A percentile compares a stretch with the other conserved stretches of the same genome.
These are phyloP conservation scores for Zalerion maritima DNA, from an alignment of 495 filamentous ascomycete species.

Conservation along the genomic window DNA sequence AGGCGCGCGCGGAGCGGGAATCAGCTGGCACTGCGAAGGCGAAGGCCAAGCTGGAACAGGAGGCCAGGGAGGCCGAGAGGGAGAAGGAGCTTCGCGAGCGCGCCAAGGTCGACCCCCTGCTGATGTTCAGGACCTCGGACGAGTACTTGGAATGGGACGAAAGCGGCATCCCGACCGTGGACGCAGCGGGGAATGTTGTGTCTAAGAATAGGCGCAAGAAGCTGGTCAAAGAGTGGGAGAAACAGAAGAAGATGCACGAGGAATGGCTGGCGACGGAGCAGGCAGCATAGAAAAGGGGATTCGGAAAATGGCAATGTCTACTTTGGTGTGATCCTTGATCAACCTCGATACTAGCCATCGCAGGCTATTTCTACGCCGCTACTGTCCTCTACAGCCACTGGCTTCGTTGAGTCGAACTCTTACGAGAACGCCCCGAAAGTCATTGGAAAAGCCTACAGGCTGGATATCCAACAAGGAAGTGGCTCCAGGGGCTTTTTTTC, in stretches of 20 bases:
- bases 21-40: slow-evolving; percentile 22
- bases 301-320: slow-evolving; percentile 1
- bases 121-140: slow-evolving; percentile 44
- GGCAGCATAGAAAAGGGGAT: slow-evolving; percentile 3
- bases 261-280: slow-evolving; percentile 12
- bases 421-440: too few relatives aligned
- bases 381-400: too few relatives aligned
- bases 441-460: too few relatives aligned
- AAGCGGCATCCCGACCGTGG: slow-evolving; percentile 53
- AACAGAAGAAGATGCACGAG: slow-evolving; percentile 60
- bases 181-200: slow-evolving; percentile 47
- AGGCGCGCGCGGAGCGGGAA: slow-evolving; percentile 44
- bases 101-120: slow-evolving; percentile 14
- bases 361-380: too few relatives aligned
- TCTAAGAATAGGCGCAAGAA: slow-evolving; percentile 56
- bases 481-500: too few relatives aligned
- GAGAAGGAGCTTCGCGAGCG: slow-evolving; percentile 24
- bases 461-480: too few relatives aligned
- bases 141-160: slow-evolving; percentile 58
- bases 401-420: too few relatives aligned
- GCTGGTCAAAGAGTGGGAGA: slow-evolving; percentile 62
- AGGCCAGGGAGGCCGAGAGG: slow-evolving; percentile 31
- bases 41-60: slow-evolving; percentile 34
- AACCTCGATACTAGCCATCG: too few relatives aligned
- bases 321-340: too few relatives aligned